Evolutionary conservation across 345 rosid genomes (phyloP).

Genomic region (Eucalyptus camaldulensis): DNA sequence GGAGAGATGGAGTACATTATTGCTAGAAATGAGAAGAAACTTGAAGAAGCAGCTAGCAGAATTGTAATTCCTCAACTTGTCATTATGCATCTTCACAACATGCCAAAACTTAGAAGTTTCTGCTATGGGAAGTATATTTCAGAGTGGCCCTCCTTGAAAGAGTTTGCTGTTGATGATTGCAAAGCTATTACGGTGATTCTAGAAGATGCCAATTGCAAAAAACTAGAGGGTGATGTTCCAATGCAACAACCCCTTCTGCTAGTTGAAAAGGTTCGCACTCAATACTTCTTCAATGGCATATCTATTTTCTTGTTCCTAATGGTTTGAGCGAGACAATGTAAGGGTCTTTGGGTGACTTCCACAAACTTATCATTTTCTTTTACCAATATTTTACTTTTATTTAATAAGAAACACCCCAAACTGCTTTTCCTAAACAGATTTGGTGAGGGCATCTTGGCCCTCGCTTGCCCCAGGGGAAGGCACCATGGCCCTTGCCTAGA

Average conservation of each 20-base stretch:
- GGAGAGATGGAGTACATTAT: not conserved
- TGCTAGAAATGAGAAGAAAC: not conserved
- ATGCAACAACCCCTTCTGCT: not conserved
- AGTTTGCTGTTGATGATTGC: not conserved
- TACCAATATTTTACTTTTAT: too few relatives aligned
- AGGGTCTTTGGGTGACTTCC: not conserved
- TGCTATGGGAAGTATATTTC: not conserved
- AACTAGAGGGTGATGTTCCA: not conserved
- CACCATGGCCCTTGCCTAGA: too few relatives aligned
- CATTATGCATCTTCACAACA: not conserved
- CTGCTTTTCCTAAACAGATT: not conserved
- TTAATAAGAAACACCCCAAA: not conserved
- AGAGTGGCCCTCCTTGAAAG: not conserved
- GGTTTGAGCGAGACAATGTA: not conserved
- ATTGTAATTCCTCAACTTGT: not conserved
- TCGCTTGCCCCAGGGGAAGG: too few relatives aligned
- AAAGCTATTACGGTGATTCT: not conserved
- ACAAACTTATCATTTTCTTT: not conserved
- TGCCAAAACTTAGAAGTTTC: not conserved
- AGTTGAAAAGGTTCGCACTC: not conserved
- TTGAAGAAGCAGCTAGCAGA: fast-evolving
- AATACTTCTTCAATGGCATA: not conserved
- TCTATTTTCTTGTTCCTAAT: not conserved
- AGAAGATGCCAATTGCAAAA: not conserved
- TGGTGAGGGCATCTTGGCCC: too few relatives aligned